Percentiles rank a stretch among this genome's conserved stretches.
phyloP scores from a whole-genome alignment of 2,329 filamentous ascomycete species.

The Phaeophleospora eucalypticola region DNA sequence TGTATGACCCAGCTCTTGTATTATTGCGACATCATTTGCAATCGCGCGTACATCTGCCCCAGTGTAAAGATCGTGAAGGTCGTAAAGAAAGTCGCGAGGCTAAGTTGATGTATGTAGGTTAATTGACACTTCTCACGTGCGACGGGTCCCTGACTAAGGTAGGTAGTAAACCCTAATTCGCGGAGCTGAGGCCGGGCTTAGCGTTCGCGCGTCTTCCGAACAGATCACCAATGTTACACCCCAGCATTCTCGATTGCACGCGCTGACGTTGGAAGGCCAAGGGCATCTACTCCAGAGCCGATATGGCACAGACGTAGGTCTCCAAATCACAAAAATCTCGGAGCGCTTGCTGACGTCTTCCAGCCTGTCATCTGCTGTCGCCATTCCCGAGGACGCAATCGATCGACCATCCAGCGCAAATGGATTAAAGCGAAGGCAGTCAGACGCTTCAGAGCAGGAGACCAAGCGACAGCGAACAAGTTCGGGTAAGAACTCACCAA shows the following conservation, averaged over 20 bases:
- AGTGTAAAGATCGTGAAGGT: neutral
- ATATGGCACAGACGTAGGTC: neutral
- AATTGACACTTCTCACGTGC: neutral
- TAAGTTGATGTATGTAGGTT: too few relatives aligned
- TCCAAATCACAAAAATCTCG: neutral
- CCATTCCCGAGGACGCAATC: neutral
- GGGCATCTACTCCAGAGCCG: too few relatives aligned
- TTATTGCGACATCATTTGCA: neutral
- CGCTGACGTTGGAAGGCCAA: too few relatives aligned
- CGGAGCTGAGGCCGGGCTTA: neutral
- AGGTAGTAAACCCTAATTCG: neutral
- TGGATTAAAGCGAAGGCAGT: conserved; percentile 27
- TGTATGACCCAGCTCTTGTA: neutral
- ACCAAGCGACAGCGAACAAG: conserved; percentile 29
- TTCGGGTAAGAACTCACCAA: conserved; percentile 30
- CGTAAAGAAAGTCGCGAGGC: neutral
- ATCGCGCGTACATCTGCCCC: neutral
- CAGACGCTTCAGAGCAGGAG: conserved; percentile 21
- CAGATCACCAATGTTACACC: too few relatives aligned
- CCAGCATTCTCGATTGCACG: too few relatives aligned
- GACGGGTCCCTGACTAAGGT: neutral
- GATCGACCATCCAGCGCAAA: conserved; percentile 1
- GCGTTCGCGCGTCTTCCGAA: too few relatives aligned
- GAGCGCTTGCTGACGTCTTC: neutral
- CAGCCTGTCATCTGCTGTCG: neutral